Percentiles rank a stretch among this genome's conserved stretches.
These are phyloP conservation scores for Sequoiadendron giganteum DNA, from an alignment of 75 land plant genomes.

Conservation along the genomic window DNA sequence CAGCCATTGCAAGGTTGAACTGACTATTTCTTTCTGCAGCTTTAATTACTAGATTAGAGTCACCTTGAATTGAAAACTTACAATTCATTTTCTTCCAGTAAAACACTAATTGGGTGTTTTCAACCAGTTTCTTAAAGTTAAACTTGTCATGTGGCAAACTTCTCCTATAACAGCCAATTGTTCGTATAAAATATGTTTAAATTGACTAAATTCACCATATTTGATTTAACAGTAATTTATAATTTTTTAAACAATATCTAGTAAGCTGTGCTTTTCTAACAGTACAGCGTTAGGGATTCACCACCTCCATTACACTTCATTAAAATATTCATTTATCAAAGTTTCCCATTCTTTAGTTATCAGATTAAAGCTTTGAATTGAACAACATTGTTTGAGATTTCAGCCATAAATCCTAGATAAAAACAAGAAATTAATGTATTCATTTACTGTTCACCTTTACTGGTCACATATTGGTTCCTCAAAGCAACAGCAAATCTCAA, in stretches of 20 bases:
- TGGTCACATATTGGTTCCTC: background rate
- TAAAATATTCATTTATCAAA: background rate
- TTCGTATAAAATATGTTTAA: no score
- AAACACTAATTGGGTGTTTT: background rate
- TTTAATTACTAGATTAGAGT: background rate
- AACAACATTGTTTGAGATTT: background rate
- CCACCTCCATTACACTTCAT: background rate
- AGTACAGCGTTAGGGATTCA: background rate
- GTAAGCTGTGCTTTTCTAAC: background rate
- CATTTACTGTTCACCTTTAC: background rate
- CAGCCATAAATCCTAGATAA: background rate
- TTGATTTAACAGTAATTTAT: no score
- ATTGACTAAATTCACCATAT: background rate
- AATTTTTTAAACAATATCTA: no score
- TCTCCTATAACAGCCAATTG: background rate
- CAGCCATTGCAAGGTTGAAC: background rate
- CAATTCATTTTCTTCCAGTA: background rate
- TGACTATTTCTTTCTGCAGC: background rate
- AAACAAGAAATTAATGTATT: background rate
- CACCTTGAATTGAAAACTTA: background rate
- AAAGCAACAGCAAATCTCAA: background rate
- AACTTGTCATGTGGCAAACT: background rate
- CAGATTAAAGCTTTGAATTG: background rate
- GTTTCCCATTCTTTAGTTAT: background rate
- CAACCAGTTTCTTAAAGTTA: background rate